A percentile compares a stretch with the other conserved stretches of the same genome.
Evolutionary conservation across 2,329 filamentous ascomycete genomes (phyloP).

Genomic region (Trichoderma aggressivum): DNA sequence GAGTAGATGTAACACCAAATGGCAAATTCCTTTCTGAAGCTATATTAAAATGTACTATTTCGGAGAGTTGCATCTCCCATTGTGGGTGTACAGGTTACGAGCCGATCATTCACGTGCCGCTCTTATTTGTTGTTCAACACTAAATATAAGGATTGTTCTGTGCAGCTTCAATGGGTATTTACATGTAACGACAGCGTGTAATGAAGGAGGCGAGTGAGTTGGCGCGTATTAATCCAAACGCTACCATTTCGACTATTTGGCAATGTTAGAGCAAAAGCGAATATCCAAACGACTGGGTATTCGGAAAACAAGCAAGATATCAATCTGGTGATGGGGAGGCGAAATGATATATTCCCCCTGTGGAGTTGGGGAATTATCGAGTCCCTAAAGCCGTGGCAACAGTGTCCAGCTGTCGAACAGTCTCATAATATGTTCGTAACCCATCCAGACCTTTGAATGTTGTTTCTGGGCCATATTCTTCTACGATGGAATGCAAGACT

Average conservation of each 20-base stretch:
- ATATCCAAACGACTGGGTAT: neutral
- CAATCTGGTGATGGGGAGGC: neutral
- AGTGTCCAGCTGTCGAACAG: constrained; percentile 25
- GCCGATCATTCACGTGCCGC: neutral
- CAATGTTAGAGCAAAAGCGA: neutral
- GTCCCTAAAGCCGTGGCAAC: constrained; percentile 25
- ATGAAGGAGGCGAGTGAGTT: neutral
- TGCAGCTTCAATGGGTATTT: neutral
- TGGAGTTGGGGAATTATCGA: neutral
- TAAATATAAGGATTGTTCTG: neutral
- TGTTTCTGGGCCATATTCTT: constrained; percentile 30
- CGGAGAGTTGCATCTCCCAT: neutral
- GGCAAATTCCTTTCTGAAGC: neutral
- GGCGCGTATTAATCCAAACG: neutral
- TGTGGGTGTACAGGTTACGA: neutral
- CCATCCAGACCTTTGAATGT: constrained; percentile 30
- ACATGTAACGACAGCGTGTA: neutral
- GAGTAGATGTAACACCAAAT: constrained; percentile 22
- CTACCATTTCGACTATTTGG: neutral
- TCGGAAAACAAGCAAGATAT: neutral
- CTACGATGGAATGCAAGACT: constrained; percentile 46
- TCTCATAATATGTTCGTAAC: constrained; percentile 40
- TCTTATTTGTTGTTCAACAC: neutral
- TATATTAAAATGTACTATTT: neutral
- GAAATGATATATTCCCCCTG: neutral